phyloP scores from a whole-genome alignment of 2,329 filamentous ascomycete genomes.

The Thyridium curvatum region DNA sequence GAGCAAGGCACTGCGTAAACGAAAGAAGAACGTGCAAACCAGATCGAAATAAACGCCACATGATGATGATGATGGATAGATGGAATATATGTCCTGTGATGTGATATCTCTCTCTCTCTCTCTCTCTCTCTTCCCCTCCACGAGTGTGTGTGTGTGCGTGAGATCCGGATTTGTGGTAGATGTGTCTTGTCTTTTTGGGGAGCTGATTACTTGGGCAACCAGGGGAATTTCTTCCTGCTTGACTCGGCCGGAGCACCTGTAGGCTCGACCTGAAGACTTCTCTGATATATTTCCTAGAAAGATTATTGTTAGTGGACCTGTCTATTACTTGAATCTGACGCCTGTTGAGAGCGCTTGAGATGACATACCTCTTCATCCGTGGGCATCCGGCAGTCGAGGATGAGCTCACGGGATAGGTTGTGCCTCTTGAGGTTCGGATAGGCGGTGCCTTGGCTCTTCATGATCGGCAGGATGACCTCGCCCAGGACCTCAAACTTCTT shows the following conservation, averaged over 20 bases:
- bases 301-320: background rate
- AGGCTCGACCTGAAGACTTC: constrained; percentile 54
- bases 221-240: constrained; percentile 60
- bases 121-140: too few species aligned
- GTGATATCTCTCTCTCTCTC: too few species aligned
- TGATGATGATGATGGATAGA: too few species aligned
- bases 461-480: constrained; percentile 83
- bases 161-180: too few species aligned
- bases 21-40: too few species aligned
- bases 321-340: background rate
- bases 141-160: too few species aligned
- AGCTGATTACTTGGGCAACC: constrained; percentile 45
- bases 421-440: constrained; percentile 68
- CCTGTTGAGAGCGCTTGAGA: background rate
- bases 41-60: too few species aligned
- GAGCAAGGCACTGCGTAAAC: too few species aligned
- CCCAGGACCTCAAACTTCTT: constrained; percentile 96
- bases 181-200: too few species aligned
- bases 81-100: too few species aligned
- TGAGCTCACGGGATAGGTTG: constrained; percentile 65
- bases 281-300: constrained; percentile 55
- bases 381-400: constrained; percentile 75
- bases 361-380: constrained; percentile 79
- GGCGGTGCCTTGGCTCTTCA: constrained; percentile 81
- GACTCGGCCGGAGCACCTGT: constrained; percentile 37